Conservation (phyloP, 2,329 filamentous ascomycete species). For the Rhynchosporium graminicola region DNA sequence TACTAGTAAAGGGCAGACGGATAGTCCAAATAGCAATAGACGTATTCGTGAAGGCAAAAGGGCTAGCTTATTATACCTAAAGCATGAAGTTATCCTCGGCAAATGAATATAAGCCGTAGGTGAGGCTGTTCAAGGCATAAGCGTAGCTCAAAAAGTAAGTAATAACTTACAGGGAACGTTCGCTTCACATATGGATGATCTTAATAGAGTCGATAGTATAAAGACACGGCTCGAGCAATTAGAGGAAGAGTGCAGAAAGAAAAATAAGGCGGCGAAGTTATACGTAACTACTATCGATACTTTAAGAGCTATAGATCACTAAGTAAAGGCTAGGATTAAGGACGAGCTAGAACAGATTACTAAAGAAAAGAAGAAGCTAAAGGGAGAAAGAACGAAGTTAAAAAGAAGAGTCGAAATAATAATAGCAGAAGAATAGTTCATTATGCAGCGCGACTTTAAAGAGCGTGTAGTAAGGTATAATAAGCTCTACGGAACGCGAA, state of each 20-base stretch:
- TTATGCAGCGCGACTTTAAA: slow-evolving; percentile 7
- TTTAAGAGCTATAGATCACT: too few relatives aligned
- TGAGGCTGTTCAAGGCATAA: slow-evolving; percentile 21
- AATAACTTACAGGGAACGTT: slow-evolving; percentile 18
- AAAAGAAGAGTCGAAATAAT: not conserved
- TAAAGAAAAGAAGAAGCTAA: slow-evolving; percentile 17
- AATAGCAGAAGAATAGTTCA: slow-evolving; percentile 15
- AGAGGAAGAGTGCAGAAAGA: slow-evolving; percentile 20
- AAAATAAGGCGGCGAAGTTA: slow-evolving; percentile 13
- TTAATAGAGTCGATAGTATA: slow-evolving; percentile 16
- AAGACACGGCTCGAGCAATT: slow-evolving; percentile 14
- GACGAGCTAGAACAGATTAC: slow-evolving; percentile 6
- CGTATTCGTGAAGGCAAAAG: slow-evolving; percentile 17
- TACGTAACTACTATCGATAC: slow-evolving; percentile 19
- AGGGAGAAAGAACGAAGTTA: slow-evolving; percentile 23
- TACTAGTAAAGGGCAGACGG: slow-evolving; percentile 16
- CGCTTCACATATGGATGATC: slow-evolving; percentile 15
- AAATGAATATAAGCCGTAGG: slow-evolving; percentile 20
- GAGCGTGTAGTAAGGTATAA: slow-evolving; percentile 8
- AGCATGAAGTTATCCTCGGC: slow-evolving; percentile 18
- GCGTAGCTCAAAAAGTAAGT: slow-evolving; percentile 18
- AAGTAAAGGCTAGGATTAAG: slow-evolving; percentile 12
- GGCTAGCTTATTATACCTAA: slow-evolving; percentile 5
- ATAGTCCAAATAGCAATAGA: slow-evolving; percentile 6
- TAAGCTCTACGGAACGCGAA: not conserved